Evolutionary conservation across 2,329 filamentous ascomycete genomes (phyloP).

Genomic region (Diplodia sapinea): DNA sequence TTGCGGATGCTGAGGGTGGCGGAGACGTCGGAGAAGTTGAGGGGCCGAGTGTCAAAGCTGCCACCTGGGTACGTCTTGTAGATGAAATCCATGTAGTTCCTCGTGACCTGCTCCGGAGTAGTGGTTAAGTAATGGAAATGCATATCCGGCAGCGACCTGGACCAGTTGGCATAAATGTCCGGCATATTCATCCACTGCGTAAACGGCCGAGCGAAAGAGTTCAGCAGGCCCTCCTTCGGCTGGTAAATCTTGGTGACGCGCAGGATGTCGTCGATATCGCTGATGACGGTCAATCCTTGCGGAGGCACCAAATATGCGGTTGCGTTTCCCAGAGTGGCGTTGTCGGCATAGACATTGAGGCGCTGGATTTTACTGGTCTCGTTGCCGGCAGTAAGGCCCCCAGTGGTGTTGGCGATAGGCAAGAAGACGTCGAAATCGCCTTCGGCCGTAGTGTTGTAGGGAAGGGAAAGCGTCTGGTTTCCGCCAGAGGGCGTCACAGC

Average conservation of each 20-base stretch:
- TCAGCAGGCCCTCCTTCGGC: constrained; percentile 74
- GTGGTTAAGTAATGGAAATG: constrained; percentile 86
- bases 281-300: constrained; percentile 72
- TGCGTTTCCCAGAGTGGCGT: constrained; percentile 70
- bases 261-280: constrained; percentile 80
- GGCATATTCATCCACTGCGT: constrained; percentile 80
- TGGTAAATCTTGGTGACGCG: constrained; percentile 82
- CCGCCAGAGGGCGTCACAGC: constrained; percentile 63
- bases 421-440: constrained; percentile 79
- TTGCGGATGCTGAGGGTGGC: constrained; percentile 74
- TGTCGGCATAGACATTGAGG: constrained; percentile 70
- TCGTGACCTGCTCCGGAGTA: constrained; percentile 75
- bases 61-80: constrained; percentile 78
- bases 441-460: constrained; percentile 68
- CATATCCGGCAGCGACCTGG: constrained; percentile 65
- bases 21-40: constrained; percentile 79
- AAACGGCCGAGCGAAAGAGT: constrained; percentile 76
- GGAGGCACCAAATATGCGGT: constrained; percentile 78
- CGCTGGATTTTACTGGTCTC: constrained; percentile 69
- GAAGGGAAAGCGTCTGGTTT: constrained; percentile 66
- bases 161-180: constrained; percentile 78
- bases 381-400: constrained; percentile 65
- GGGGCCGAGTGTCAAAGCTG: constrained; percentile 74
- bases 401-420: constrained; percentile 63
- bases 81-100: constrained; percentile 81